Base-by-base conservation (phyloP, 495 filamentous ascomycete species). In the Choiromyces venosus region DNA sequence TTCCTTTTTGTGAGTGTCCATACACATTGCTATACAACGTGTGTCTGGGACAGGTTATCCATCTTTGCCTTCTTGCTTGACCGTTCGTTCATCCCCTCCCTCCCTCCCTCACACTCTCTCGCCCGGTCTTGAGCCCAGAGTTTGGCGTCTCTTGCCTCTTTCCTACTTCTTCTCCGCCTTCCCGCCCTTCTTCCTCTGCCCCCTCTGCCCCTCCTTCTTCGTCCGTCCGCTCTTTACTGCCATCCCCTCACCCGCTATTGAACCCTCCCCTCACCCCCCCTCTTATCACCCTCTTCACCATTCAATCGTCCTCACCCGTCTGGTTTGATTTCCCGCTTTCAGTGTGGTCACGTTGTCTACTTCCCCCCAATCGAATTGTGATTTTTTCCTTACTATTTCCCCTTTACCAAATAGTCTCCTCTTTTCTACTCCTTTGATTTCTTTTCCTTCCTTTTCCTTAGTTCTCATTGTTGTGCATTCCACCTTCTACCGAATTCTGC, bases 1-100 rank as follows among this genome's bases (percentile, higher is more conserved):
- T 77, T 73, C 69, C 67, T 77, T 75, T 74, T 68, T 75, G 72
- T 68, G 69, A 14, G 52, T 61, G 52, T 33, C 52, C 52, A 61
- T 61, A 61, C 52, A 5, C 52, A 61, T 29, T 29, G 46, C n/a
- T 10, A 29, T 56, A 61, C 52, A 61, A 61, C 52, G 25, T 71
- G 70, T 73, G 75, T 76, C 64, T 77, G 75, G 71, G 75, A 68
- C 75, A 52, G 71, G 66, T 64, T 73, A 74, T 66, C 67, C 68
- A 33, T 75, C 67, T 68, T 46, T 65, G 67, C 70, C 61, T 44
- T 37, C 66, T 74, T 67, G 52, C 52, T 61, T 33, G 25, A 25
- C 52, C 10, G 4, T 61, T 61, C 25, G 4, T 33, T 61, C 25
- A 7, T 67, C 38, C 64, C 37, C 66, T 72, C 69, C 52, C 69